phyloP scores from a whole-genome alignment of 805 yeast species.

The Ogataea neopini region DNA sequence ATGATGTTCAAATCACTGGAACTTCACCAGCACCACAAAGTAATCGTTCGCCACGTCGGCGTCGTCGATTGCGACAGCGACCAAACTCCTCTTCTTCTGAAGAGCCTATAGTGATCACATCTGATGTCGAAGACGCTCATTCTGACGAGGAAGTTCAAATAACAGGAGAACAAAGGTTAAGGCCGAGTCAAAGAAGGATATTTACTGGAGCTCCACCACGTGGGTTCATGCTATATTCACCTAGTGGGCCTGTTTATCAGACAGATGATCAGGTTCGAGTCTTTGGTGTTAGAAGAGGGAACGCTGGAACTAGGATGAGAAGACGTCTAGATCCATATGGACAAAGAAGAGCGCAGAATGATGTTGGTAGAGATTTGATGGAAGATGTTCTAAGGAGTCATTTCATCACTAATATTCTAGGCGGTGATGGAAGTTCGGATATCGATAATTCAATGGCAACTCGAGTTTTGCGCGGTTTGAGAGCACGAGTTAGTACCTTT shows the following conservation, averaged over 20 bases:
- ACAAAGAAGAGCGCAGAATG: constrained; percentile 7
- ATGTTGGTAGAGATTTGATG: constrained; percentile 3
- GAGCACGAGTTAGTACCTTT: constrained; percentile 10
- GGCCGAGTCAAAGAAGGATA: constrained; percentile 13
- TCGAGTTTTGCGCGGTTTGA: constrained; percentile 11
- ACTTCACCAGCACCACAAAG: constrained; percentile 2
- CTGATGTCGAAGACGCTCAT: constrained; percentile 20
- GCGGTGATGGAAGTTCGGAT: neutral
- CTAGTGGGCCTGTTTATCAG: constrained; percentile 18
- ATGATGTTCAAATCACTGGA: constrained; percentile 7
- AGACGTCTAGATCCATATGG: neutral
- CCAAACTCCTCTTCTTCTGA: constrained; percentile 11
- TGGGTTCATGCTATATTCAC: constrained; percentile 19
- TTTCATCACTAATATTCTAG: constrained; percentile 9
- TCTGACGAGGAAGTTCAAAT: constrained; percentile 28
- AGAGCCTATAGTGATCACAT: constrained; percentile 24
- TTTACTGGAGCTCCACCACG: constrained; percentile 16
- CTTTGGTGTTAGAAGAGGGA: constrained; percentile 10
- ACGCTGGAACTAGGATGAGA: neutral
- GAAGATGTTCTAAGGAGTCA: constrained; percentile 14
- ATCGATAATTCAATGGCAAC: constrained; percentile 11
- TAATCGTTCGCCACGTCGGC: constrained; percentile 2
- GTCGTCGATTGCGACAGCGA: constrained; percentile 8
- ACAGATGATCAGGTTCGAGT: constrained; percentile 13
- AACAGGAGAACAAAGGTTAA: constrained; percentile 24